Base-by-base conservation (phyloP, 2,329 filamentous ascomycete species). In the Didymella pinodella region DNA sequence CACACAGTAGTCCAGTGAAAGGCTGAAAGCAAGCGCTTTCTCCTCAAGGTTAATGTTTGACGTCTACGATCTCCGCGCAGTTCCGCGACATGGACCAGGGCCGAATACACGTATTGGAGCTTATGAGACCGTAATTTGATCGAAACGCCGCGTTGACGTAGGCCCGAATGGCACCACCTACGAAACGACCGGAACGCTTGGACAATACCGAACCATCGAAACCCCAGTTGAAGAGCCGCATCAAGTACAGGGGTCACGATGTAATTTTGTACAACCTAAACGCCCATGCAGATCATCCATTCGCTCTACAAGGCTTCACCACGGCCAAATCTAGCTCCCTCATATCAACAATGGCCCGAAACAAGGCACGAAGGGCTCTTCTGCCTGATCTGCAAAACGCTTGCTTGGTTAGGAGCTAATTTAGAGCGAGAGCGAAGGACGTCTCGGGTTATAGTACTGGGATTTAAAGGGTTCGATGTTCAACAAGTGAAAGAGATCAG, bases 251-350 rank as follows among this genome's bases (percentile, higher is more conserved):
- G 56, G 49, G 11, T 41, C 5, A 10, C 3, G 26, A 26, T 26
- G 31, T 26, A 34, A 38, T 40, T 41, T 46, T 10, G 12, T 26
- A 31, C 16, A 34, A 16, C 44, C n/a, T 29, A 41, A 20, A 7
- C 20, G 26, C 26, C 5, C 10, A 34, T 34, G 31, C 34, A 50
- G 40, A 54, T 49, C 56, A 31, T 20, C 38, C 40, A 54, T 58
- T 54, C 46, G 45, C 49, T 53, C 44, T 38, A 25, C 7, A 49
- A 54, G 56, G 56, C 40, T 49, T 49, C 56, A 58, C 31, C 40
- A 22, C 56, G 56, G 56, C 26, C 26, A 49, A 58, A 58, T 58
- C 32, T 54, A 41, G 32, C 28, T 49, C 8, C 11, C 20, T 11
- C 49, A 18, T 10, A 46, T 48, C 34, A 36, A 22, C 36, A 12